Base-by-base conservation (phyloP, 257 asterid species). In the Euphrasia confusa region DNA sequence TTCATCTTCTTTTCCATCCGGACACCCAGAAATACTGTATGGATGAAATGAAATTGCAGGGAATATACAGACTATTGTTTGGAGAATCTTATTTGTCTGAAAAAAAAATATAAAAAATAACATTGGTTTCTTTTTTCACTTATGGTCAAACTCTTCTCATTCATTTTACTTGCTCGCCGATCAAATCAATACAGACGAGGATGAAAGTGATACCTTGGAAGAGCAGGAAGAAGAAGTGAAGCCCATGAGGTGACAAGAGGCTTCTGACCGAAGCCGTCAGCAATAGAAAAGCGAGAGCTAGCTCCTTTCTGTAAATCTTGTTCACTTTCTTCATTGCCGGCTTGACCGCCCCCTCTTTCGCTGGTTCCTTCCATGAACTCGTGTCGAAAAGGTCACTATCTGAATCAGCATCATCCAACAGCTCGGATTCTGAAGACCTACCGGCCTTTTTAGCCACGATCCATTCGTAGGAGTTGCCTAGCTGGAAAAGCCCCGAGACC, bases 401-500 rank as follows among this genome's bases (percentile, higher is more conserved):
- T 0, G 78, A 81, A 58, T 13, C 3, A 45, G 3, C 52, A 45
- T 45, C 52, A 45, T 45, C 18, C 15, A 10, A 5, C 50, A 44
- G 3, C 50, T 44, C 17, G 7, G 15, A 45, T 77, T 91, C 98
- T 0, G 96, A 91, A 0, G 96, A 88, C 0, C 96, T 81, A 5
- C 95, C 98, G 0, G 95, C 78, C 75, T 91, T 91, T 77, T 88
- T 86, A 6, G 96, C 84, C 18, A 91, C 96, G 0, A 90, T 86
- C 97, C 98, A 90, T 52, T 88, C 98, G 4, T 88, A 90, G 8
- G 96, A 90, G 58, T 89, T 85, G 63, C 98, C 98, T 0, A 90
- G 91, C 47, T 88, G 98, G 81, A 86, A 88, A 14, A 91, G 92
- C n/a, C 95, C 94, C 0, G 98, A 91, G 40, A 91, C 73, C 98